A percentile compares a stretch with the other conserved stretches of the same genome.
Evolutionary conservation across 106 monocot genomes (phyloP).

Genomic region (Hemerocallis citrina): DNA sequence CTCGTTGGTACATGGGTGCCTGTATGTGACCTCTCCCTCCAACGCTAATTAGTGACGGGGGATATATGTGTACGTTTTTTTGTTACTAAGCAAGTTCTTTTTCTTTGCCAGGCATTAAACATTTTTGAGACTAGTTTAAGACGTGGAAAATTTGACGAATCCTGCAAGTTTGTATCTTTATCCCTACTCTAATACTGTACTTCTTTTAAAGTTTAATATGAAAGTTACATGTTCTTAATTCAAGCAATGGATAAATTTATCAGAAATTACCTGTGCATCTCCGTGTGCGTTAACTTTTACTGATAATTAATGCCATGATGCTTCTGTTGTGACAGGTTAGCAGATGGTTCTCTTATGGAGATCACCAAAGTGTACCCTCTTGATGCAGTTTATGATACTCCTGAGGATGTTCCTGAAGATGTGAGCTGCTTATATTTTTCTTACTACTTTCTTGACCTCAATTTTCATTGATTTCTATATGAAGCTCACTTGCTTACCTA

Average conservation of each 20-base stretch:
- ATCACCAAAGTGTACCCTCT: slow-evolving; percentile 83
- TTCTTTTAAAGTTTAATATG: not conserved
- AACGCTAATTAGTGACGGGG: not conserved
- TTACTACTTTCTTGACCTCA: not conserved
- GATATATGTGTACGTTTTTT: not conserved
- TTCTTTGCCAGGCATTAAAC: slow-evolving; percentile 57
- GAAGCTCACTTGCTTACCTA: not conserved
- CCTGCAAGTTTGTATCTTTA: slow-evolving; percentile 43
- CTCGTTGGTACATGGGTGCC: slow-evolving; percentile 98
- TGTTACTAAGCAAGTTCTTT: not conserved
- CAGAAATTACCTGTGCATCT: no score
- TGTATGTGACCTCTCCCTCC: slow-evolving; percentile 35
- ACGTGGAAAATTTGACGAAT: slow-evolving; percentile 86
- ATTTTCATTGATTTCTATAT: not conserved
- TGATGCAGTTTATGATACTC: slow-evolving; percentile 81
- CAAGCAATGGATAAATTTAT: not conserved
- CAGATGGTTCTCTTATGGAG: slow-evolving; percentile 87
- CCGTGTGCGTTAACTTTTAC: no score
- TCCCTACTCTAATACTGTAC: not conserved
- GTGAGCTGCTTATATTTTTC: slow-evolving; percentile 23
- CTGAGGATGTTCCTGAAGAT: slow-evolving; percentile 90
- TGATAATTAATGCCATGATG: not conserved
- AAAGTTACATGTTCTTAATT: not conserved
- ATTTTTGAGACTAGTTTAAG: slow-evolving; percentile 90
- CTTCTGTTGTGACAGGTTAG: slow-evolving; percentile 33